Evolutionary conservation across 2,329 filamentous ascomycete genomes (phyloP).

Genomic region (Fusarium ramigenum): DNA sequence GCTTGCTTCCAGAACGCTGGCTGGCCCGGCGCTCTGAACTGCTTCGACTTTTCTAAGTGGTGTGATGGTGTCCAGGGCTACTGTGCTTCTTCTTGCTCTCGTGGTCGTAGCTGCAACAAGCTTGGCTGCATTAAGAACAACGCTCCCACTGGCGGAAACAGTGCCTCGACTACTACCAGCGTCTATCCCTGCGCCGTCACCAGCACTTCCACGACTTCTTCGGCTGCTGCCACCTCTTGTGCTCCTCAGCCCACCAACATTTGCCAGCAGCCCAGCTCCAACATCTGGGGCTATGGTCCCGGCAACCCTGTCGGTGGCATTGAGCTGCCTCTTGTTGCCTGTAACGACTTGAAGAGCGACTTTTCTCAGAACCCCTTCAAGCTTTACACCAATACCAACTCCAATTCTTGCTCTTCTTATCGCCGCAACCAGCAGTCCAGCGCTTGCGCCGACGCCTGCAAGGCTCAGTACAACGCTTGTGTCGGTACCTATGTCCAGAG

Average conservation of each 20-base stretch:
- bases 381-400: conserved; percentile 58
- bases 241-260: conserved; percentile 61
- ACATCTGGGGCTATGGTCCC: conserved; percentile 73
- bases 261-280: conserved; percentile 63
- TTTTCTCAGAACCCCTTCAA: conserved; percentile 59
- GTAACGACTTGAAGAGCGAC: conserved; percentile 61
- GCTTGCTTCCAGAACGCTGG: conserved; percentile 63
- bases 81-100: conserved; percentile 52
- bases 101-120: conserved; percentile 52
- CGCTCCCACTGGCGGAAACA: conserved; percentile 50
- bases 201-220: conserved; percentile 44
- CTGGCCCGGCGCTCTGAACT: conserved; percentile 59
- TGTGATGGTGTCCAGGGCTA: conserved; percentile 57
- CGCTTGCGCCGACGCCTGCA: conserved; percentile 63
- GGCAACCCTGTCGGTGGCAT: conserved; percentile 66
- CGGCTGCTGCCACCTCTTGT: conserved; percentile 48
- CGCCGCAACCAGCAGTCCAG: conserved; percentile 46
- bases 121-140: conserved; percentile 54
- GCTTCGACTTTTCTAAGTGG: conserved; percentile 62
- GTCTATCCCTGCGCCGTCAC: conserved; percentile 47
- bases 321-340: conserved; percentile 61
- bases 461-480: conserved; percentile 61
- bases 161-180: conserved; percentile 49
- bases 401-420: conserved; percentile 56
- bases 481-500: conserved; percentile 59